A percentile compares a stretch with the other conserved stretches of the same genome.
Evolutionary conservation across 306 rosid species (phyloP).

Genomic region (Casuarina glauca): DNA sequence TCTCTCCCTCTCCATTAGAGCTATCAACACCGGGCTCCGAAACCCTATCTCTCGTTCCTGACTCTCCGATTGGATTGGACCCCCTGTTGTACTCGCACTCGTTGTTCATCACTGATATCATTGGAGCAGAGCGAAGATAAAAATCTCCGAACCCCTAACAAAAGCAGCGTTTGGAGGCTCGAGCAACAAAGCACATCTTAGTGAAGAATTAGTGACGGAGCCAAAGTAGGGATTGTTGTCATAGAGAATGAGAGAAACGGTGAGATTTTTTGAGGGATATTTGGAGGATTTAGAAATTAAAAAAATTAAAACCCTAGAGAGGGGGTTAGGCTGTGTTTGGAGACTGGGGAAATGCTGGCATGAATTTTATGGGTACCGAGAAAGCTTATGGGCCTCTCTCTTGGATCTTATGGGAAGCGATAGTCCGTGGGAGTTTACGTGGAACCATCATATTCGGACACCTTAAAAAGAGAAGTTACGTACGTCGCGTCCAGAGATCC

Average conservation of each 20-base stretch:
- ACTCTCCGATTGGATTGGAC: slow-evolving; percentile 32
- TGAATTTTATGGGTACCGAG: slow-evolving; percentile 16
- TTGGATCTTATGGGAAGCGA: not conserved
- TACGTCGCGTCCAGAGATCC: too few species aligned
- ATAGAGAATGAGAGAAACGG: slow-evolving; percentile 5
- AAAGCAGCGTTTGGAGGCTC: slow-evolving; percentile 19
- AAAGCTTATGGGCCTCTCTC: not conserved
- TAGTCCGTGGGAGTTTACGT: not conserved
- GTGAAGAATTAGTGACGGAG: not conserved
- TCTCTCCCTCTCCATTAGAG: slow-evolving; percentile 25
- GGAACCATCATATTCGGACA: slow-evolving; percentile 1
- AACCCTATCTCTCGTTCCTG: slow-evolving; percentile 26
- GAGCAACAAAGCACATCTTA: slow-evolving; percentile 22
- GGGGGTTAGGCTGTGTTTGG: slow-evolving; percentile 31
- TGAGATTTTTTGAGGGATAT: slow-evolving; percentile 1
- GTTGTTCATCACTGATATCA: slow-evolving; percentile 53
- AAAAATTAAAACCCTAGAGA: slow-evolving; percentile 32
- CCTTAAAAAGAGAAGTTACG: not conserved
- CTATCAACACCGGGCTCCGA: slow-evolving; percentile 25
- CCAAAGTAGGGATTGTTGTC: slow-evolving; percentile 1
- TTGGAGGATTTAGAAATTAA: not conserved
- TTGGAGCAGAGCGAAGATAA: slow-evolving; percentile 17
- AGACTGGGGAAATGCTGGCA: slow-evolving; percentile 26
- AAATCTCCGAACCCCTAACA: slow-evolving; percentile 34
- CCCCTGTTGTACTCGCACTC: slow-evolving; percentile 39